Evolutionary conservation across 345 rosid genomes (phyloP).

Genomic region (Draba incana): DNA sequence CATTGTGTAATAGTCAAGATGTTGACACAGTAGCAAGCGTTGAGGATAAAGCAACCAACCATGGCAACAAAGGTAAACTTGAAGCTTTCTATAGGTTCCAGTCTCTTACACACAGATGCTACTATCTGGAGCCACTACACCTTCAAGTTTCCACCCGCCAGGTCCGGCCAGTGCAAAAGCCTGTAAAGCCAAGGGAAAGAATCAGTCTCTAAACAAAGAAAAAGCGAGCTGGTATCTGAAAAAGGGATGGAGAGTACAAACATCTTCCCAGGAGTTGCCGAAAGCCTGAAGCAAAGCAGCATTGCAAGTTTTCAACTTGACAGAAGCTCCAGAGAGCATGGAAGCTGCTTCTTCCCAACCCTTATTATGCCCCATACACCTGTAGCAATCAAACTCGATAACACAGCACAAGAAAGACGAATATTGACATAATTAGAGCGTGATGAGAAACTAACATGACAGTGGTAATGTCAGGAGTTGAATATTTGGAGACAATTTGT

Average conservation of each 20-base stretch:
- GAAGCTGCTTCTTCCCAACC: slow-evolving; percentile 99
- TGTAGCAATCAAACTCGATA: slow-evolving; percentile 22
- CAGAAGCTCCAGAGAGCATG: slow-evolving; percentile 67
- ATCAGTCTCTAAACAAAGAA: slow-evolving; percentile 21
- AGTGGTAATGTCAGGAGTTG: slow-evolving; percentile 67
- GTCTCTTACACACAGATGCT: slow-evolving; percentile 37
- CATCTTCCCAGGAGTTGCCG: slow-evolving; percentile 96
- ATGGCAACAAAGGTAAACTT: not conserved
- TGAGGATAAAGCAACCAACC: slow-evolving; percentile 21
- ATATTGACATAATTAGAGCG: not conserved
- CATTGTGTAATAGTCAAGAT: not conserved
- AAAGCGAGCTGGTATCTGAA: not conserved
- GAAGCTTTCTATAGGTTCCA: slow-evolving; percentile 21
- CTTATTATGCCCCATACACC: slow-evolving; percentile 99
- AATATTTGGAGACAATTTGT: slow-evolving; percentile 63
- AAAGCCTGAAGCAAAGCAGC: slow-evolving; percentile 95
- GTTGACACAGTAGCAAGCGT: not conserved
- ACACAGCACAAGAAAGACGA: slow-evolving; percentile 14
- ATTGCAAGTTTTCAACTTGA: slow-evolving; percentile 89
- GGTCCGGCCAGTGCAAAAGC: slow-evolving; percentile 81
- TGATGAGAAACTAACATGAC: slow-evolving; percentile 64
- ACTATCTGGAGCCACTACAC: slow-evolving; percentile 70
- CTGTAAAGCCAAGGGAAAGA: slow-evolving; percentile 48
- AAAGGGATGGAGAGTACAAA: slow-evolving; percentile 30
- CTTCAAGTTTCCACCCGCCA: slow-evolving; percentile 95